A percentile compares a stretch with the other conserved stretches of the same genome.
Evolutionary conservation across 2,329 filamentous ascomycete genomes (phyloP).

Genomic region (Colletotrichum coccodes): DNA sequence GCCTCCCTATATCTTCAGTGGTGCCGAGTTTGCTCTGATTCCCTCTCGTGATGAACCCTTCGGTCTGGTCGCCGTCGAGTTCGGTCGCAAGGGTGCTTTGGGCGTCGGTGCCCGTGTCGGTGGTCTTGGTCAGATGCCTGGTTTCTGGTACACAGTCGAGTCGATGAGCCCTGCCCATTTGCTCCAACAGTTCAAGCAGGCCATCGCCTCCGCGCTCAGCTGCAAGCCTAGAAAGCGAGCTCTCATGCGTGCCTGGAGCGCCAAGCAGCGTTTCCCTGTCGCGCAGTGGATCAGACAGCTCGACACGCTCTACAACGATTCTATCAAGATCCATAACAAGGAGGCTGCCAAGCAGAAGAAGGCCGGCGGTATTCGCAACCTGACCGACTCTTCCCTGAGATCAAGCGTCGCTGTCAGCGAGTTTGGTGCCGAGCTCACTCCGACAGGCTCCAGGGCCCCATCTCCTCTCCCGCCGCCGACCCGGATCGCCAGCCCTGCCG

Average conservation of each 20-base stretch:
- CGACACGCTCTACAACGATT: conserved; percentile 68
- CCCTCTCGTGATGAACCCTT: conserved; percentile 77
- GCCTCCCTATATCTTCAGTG: conserved; percentile 74
- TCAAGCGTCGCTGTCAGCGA: conserved; percentile 27
- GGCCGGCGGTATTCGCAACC: conserved; percentile 25
- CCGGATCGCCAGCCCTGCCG: conserved; percentile 24
- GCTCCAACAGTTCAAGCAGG: conserved; percentile 71
- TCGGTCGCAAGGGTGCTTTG: conserved; percentile 74
- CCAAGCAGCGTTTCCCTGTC: conserved; percentile 74
- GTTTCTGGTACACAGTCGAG: conserved; percentile 78
- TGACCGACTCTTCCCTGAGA: conserved; percentile 26
- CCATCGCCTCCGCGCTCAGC: conserved; percentile 69
- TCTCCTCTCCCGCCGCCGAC: conserved; percentile 25
- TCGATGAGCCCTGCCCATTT: conserved; percentile 71
- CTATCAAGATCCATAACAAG: conserved; percentile 61
- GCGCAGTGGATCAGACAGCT: conserved; percentile 74
- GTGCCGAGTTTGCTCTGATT: conserved; percentile 75
- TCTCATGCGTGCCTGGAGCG: conserved; percentile 72
- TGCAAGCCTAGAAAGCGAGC: conserved; percentile 66
- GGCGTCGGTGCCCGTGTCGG: conserved; percentile 74
- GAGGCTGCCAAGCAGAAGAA: conserved; percentile 37
- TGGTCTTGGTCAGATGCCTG: conserved; percentile 76
- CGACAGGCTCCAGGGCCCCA: conserved; percentile 19
- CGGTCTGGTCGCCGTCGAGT: conserved; percentile 75
- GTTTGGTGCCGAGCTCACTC: conserved; percentile 20